These are phyloP conservation scores for Sclerotinia minor DNA, from an alignment of 2,329 filamentous ascomycete genomes.

Conservation along the genomic window DNA sequence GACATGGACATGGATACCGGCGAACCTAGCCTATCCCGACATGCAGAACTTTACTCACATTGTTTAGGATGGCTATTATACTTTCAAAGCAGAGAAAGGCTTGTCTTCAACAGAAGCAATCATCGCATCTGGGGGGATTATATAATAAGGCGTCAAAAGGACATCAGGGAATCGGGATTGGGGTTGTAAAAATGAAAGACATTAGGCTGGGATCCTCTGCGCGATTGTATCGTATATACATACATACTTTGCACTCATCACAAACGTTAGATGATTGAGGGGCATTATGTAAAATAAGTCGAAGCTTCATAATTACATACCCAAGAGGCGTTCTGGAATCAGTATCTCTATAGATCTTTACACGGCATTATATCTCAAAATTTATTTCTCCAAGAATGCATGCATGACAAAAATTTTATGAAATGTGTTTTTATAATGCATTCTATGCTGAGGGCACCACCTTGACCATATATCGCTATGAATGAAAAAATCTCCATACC, in stretches of 20 bases:
- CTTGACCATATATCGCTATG: slow-evolving; percentile 11
- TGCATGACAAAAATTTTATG: not conserved
- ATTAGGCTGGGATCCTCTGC: not conserved
- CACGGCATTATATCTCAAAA: not conserved
- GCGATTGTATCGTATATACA: too few relatives aligned
- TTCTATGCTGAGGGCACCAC: slow-evolving; percentile 28
- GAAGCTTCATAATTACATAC: not conserved
- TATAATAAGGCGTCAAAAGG: slow-evolving; percentile 6
- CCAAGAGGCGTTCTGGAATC: not conserved
- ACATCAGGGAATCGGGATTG: not conserved
- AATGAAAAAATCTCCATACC: slow-evolving; percentile 18
- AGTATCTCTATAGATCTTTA: not conserved
- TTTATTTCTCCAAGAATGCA: not conserved
- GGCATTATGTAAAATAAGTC: not conserved
- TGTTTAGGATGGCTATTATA: not conserved
- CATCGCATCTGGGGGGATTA: not conserved
- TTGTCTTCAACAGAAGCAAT: too few relatives aligned
- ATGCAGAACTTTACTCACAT: not conserved
- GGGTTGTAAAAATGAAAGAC: not conserved
- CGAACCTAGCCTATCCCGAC: not conserved
- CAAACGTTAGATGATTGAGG: not conserved
- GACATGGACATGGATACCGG: not conserved
- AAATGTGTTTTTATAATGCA: slow-evolving; percentile 23
- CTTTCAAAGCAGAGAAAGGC: not conserved
- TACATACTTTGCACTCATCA: not conserved